Evolutionary conservation across 805 yeast species (phyloP).

Genomic region (Dipodascopsis tothii): DNA sequence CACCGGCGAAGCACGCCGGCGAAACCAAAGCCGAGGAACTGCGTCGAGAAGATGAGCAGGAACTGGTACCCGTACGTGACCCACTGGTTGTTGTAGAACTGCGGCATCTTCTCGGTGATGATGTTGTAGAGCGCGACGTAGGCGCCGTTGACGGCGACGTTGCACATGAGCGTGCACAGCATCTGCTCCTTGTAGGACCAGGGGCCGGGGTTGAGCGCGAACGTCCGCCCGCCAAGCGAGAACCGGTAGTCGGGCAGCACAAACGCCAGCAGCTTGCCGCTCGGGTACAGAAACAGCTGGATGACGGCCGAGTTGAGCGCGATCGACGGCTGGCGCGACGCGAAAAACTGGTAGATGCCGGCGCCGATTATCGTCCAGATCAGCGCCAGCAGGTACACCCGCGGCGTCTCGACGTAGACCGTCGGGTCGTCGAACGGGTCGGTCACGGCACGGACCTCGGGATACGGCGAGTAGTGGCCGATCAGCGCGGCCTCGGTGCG

Average conservation of each 20-base stretch:
- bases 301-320: slow-evolving; percentile 46
- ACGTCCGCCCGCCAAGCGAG: slow-evolving; percentile 31
- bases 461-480: slow-evolving; percentile 39
- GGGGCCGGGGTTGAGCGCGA: slow-evolving; percentile 48
- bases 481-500: slow-evolving; percentile 14
- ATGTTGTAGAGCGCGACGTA: slow-evolving; percentile 27
- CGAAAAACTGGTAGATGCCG: slow-evolving; percentile 37
- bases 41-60: slow-evolving; percentile 47
- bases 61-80: slow-evolving; percentile 43
- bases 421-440: slow-evolving; percentile 48
- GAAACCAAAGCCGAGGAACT: slow-evolving; percentile 56
- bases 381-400: slow-evolving; percentile 44
- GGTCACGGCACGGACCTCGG: slow-evolving; percentile 61
- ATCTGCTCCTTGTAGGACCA: slow-evolving; percentile 59
- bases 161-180: slow-evolving; percentile 41
- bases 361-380: slow-evolving; percentile 24
- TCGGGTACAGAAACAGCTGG: slow-evolving; percentile 53
- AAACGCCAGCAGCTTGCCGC: slow-evolving; percentile 43
- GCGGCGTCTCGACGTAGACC: slow-evolving; percentile 45
- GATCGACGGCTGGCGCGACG: slow-evolving; percentile 49
- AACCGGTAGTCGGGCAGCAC: slow-evolving; percentile 41
- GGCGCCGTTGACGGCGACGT: slow-evolving; percentile 11
- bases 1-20: slow-evolving; percentile 56
- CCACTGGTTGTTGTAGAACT: slow-evolving; percentile 31
- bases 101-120: slow-evolving; percentile 28